Base-by-base conservation (phyloP, 1,139 yeast genomes). In the Meyerozyma smithsonii region DNA sequence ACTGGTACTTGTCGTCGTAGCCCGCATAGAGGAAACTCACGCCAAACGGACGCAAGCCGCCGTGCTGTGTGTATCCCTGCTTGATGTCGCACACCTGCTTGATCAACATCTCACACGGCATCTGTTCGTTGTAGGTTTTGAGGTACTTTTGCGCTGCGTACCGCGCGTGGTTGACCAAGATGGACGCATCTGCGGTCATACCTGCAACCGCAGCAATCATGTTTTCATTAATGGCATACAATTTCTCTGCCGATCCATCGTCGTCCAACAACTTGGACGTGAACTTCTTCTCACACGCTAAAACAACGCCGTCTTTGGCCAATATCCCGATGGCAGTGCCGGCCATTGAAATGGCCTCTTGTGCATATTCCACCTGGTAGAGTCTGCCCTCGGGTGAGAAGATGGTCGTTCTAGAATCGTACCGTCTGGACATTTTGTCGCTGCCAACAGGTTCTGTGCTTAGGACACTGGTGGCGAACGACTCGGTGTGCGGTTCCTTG, bases 321-420 rank as follows among this genome's bases (percentile, higher is more conserved):
- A 92, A 81, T 42, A 92, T 84, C 38, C 98, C 98, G 63, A 92
- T 85, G 44, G 97, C 96, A 4, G 97, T 92, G 43, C 98, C 98
- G 5, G 98, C 98, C 62, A 87, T 95, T 36, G 95, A 85, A 51
- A 92, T 94, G 37, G 98, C 97, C 62, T 92, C 98, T 59, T 90
- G 81, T 4, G 98, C 98, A 55, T 92, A 92, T 64, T 92, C 98
- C 21, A 92, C 77, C 65, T 90, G 99, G 66, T 94, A 92, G 46
- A 94, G 76, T 65, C 98, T 79, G 34, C 99, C 98, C 62, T 92
- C 99, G 16, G 99, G 99, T 25, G 97, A 90, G 69, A 92, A 94
- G 57, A 94, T 92, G 16, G 98, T 92, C 42, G 98, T 92, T 76
- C 99, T 82, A 48, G 96, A 85, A 67, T 92, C 99, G 90, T 71